Evolutionary conservation across 371 early-diverging fungal species (phyloP).

Genomic region (Haplosporangium sp.): DNA sequence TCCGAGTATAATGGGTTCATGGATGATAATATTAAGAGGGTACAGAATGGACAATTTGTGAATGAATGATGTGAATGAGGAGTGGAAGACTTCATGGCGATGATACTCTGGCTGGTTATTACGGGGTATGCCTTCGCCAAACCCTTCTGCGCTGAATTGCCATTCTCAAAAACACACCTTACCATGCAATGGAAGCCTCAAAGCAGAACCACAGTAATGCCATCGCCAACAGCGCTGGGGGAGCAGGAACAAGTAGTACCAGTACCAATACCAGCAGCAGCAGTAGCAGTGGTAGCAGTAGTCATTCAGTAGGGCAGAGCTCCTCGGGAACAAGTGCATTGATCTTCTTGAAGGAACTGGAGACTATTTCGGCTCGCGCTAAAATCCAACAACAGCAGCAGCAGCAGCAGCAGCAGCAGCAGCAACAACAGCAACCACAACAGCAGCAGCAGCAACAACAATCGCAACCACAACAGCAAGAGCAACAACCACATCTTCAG

Average conservation of each 20-base stretch:
- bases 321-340: constrained; percentile 12
- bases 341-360: constrained; percentile 35
- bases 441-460: constrained; percentile 16
- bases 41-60: too few species aligned
- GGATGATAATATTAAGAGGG: too few species aligned
- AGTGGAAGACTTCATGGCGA: too few species aligned
- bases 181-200: constrained; percentile 13
- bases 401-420: constrained; percentile 5
- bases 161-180: not conserved
- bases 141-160: too few species aligned
- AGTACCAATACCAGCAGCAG: too few species aligned
- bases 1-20: constrained; percentile 34
- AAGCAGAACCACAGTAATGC: not conserved
- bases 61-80: too few species aligned
- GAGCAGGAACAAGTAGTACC: too few species aligned
- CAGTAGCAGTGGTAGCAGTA: constrained; percentile 3
- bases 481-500: constrained; percentile 6
- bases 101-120: too few species aligned
- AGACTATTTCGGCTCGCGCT: constrained; percentile 27
- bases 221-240: constrained; percentile 3
- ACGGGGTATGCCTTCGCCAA: too few species aligned
- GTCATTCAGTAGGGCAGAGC: not conserved
- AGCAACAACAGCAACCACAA: constrained; percentile 5
- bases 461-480: constrained; percentile 1
- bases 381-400: constrained; percentile 9